Percentiles rank a stretch among this genome's conserved stretches.
These are phyloP conservation scores for Phytophthora tentaculata DNA, from an alignment of 352 stramenopile genomes.

Conservation along the genomic window DNA sequence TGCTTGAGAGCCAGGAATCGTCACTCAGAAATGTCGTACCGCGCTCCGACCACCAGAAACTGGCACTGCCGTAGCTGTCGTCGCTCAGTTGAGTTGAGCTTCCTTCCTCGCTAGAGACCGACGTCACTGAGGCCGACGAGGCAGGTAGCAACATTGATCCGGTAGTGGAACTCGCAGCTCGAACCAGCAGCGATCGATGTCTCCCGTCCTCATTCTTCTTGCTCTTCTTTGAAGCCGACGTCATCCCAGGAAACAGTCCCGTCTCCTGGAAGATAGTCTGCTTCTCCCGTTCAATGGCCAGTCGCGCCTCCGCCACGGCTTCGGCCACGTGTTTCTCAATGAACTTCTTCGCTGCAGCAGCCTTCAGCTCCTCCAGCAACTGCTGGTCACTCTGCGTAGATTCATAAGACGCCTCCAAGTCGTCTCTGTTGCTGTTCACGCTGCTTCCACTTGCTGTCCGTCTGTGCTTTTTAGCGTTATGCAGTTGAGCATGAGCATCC, in stretches of 20 bases:
- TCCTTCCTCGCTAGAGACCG: slow-evolving; percentile 43
- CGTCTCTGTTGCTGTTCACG: slow-evolving; percentile 33
- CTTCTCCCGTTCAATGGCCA: slow-evolving; percentile 76
- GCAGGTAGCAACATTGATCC: slow-evolving; percentile 33
- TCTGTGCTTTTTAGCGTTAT: slow-evolving; percentile 51
- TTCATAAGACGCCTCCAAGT: slow-evolving; percentile 18
- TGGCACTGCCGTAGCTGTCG: slow-evolving; percentile 44
- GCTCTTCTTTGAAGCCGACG: slow-evolving; percentile 29
- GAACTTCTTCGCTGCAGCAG: slow-evolving; percentile 61
- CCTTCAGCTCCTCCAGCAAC: slow-evolving; percentile 59
- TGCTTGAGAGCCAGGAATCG: slow-evolving; percentile 46
- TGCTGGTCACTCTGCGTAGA: slow-evolving; percentile 43
- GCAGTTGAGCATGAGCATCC: slow-evolving; percentile 63
- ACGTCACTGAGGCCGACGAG: slow-evolving; percentile 32
- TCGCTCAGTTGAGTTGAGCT: slow-evolving; percentile 45
- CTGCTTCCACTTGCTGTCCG: slow-evolving; percentile 53
- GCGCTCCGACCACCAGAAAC: slow-evolving; percentile 57
- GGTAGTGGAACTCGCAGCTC: slow-evolving; percentile 34
- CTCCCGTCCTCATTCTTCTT: slow-evolving; percentile 32
- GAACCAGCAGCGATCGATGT: slow-evolving; percentile 34
- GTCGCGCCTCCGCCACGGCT: slow-evolving; percentile 57
- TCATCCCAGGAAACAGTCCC: slow-evolving; percentile 56
- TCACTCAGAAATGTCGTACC: slow-evolving; percentile 46
- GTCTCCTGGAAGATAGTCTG: slow-evolving; percentile 71
- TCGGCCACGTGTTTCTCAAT: slow-evolving; percentile 82